Conservation (phyloP, 2,329 filamentous ascomycete genomes). For the Fusarium verticillioides region DNA sequence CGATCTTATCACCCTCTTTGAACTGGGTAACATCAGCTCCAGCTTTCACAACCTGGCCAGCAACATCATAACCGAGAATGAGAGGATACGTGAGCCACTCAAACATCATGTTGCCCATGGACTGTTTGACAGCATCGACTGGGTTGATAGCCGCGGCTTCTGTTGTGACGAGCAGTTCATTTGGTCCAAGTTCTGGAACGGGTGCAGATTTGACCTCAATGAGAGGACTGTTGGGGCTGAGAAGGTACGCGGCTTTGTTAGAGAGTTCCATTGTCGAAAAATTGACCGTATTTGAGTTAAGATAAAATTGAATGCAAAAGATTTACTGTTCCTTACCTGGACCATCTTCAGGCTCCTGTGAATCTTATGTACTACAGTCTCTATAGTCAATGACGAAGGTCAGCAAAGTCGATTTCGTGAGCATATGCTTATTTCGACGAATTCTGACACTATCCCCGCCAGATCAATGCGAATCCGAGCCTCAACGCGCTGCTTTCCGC, state of each 20-base stretch:
- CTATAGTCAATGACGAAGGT: background rate
- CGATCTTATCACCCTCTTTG: background rate
- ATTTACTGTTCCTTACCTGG: fast-evolving
- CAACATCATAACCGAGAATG: slow-evolving; percentile 2
- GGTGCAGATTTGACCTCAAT: slow-evolving; percentile 1
- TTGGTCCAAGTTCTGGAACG: background rate
- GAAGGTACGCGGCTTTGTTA: background rate
- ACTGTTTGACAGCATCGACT: slow-evolving; percentile 4
- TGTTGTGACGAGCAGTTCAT: background rate
- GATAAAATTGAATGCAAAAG: too few species aligned
- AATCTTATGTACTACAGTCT: background rate
- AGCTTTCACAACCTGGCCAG: background rate
- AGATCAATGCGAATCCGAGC: background rate
- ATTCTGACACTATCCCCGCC: background rate
- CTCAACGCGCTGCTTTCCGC: background rate
- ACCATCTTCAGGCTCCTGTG: fast-evolving
- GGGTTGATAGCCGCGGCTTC: background rate
- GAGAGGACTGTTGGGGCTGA: background rate
- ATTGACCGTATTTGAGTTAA: fast-evolving
- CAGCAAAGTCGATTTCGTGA: fast-evolving
- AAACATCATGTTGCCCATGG: slow-evolving; percentile 23
- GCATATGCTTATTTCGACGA: background rate
- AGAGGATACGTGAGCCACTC: slow-evolving; percentile 15
- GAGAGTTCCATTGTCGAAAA: background rate
- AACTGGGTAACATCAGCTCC: background rate